Base-by-base conservation (phyloP, 2,329 filamentous ascomycete species). In the Fusarium pseudograminearum region DNA sequence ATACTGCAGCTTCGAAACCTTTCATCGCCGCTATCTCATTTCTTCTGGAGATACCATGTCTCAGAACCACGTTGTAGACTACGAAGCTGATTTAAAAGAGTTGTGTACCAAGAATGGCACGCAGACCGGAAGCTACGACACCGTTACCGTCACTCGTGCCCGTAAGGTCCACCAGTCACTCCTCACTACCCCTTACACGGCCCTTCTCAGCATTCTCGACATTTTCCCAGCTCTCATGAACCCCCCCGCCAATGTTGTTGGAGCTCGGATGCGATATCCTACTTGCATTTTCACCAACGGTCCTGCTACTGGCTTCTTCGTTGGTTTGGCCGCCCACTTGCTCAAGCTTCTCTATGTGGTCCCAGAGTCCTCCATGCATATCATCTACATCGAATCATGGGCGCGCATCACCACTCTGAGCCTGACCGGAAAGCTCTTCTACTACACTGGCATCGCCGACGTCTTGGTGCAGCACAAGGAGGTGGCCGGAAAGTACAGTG, bases 381-480 rank as follows among this genome's bases (percentile, higher is more conserved):
- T 92, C 12, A 83, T 98, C 16, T 99, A 96, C 78, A 87, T 98
- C 30, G 96, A 99, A 83, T 96, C 92, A 22, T 98, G 94, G 91
- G 95, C 96, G 4, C 87, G 96, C 18, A 92, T 97, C 18, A 90
- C 86, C 70, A 90, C 88, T 15, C 80, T 98, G 69, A 98, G 95
- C 81, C 79, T 98, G 62, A 97, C 93, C 38, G 96, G 95, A 1
- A 90, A 88, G 76, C 81, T 98, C 38, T 83, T 99, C 60, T 80
- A 91, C 61, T 81, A 83, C 69, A 82, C 83, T 3, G 81, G 83
- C 46, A 80, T 97, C 41, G 92, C 92, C 48, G 93, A 97, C 79
- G 82, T 90, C 50, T 92, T 97, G 54, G 93, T 97, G 58, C 94
- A 98, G 83, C 96, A 95, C 85, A 84, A 88, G 61, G 80, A 83